Conservation (phyloP, 2,329 filamentous ascomycete genomes). For the Aspergillus vadensis region DNA sequence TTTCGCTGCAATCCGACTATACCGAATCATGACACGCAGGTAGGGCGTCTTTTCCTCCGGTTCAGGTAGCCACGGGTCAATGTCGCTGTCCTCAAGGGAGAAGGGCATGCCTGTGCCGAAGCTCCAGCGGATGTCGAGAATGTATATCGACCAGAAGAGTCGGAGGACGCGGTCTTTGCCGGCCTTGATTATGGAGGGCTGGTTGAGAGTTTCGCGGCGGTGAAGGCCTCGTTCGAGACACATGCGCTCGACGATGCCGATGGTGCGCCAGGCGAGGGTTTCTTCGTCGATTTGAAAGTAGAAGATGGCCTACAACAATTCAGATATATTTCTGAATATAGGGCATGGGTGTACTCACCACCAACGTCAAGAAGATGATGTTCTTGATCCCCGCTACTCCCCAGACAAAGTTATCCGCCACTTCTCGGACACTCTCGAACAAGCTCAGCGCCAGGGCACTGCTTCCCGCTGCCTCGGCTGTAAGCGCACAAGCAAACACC, state of each 20-base stretch:
- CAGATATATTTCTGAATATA: background rate
- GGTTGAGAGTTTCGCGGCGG: conserved; percentile 69
- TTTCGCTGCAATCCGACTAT: conserved; percentile 77
- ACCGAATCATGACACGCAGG: conserved; percentile 81
- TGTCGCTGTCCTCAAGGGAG: conserved; percentile 77
- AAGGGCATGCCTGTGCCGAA: conserved; percentile 86
- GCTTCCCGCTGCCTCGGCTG: conserved; percentile 75
- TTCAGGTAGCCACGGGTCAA: conserved; percentile 75
- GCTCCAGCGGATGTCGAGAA: conserved; percentile 84
- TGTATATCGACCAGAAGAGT: conserved; percentile 84
- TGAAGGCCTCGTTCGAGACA: conserved; percentile 83
- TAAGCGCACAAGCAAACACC: conserved; percentile 74
- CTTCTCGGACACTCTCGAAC: conserved; percentile 73
- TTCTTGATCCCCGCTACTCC: conserved; percentile 60
- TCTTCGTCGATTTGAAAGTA: conserved; percentile 86
- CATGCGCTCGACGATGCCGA: conserved; percentile 77
- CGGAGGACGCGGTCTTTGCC: conserved; percentile 69
- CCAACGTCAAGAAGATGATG: conserved; percentile 59
- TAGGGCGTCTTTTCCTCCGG: conserved; percentile 68
- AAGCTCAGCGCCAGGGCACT: conserved; percentile 72
- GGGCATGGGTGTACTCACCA: conserved; percentile 24
- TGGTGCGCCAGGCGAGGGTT: conserved; percentile 81
- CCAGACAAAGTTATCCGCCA: conserved; percentile 65
- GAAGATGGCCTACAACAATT: conserved; percentile 62
- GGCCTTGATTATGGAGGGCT: conserved; percentile 64